Conservation (phyloP, 2,329 filamentous ascomycete species). For the Endothia cerciana region DNA sequence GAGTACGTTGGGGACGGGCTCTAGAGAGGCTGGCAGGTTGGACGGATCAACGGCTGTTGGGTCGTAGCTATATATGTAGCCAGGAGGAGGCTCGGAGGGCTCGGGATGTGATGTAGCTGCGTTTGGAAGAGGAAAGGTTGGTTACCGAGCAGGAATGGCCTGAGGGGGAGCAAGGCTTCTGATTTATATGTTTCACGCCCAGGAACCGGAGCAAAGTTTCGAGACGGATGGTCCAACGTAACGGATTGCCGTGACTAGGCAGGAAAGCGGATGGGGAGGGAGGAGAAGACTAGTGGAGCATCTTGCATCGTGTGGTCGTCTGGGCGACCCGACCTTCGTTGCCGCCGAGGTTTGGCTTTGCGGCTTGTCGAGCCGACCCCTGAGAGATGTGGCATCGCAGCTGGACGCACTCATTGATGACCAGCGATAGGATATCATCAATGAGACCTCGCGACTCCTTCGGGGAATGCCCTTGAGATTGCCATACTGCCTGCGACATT, state of each 20-base stretch:
- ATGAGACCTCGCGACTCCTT: background rate
- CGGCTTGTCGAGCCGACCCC: background rate
- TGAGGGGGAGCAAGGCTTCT: conserved; percentile 20
- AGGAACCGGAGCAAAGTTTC: background rate
- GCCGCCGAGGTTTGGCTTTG: background rate
- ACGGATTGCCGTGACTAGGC: background rate
- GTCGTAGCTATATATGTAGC: conserved; percentile 22
- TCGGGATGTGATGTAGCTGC: conserved; percentile 18
- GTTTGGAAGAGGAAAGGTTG: conserved; percentile 5
- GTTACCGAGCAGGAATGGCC: background rate
- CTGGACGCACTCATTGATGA: background rate
- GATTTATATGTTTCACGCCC: conserved; percentile 21
- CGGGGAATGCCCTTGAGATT: background rate
- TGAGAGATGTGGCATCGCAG: background rate
- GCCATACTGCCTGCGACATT: background rate
- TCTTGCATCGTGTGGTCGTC: conserved; percentile 1
- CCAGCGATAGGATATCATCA: background rate
- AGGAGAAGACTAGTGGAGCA: conserved; percentile 14
- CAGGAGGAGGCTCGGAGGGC: background rate
- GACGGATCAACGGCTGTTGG: background rate
- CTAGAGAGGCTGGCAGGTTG: background rate
- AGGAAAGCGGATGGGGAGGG: background rate
- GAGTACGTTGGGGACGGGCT: background rate
- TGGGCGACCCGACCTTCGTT: background rate
- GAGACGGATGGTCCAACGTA: background rate